Evolutionary conservation across 768 basidiomycete species (phyloP).

Genomic region (Tulasnella calospora): DNA sequence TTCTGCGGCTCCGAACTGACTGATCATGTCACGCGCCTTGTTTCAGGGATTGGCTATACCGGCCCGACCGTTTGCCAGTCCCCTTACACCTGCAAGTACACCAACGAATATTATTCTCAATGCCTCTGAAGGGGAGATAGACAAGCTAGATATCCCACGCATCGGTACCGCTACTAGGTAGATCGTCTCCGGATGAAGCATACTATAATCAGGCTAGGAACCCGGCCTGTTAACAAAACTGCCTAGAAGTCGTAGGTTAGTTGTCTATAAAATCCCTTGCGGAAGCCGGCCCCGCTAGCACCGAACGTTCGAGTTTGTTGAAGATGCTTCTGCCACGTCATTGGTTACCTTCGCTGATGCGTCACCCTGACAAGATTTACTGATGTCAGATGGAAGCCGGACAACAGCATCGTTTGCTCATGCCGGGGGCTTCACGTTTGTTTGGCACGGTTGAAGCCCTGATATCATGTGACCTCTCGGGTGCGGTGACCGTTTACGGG

Average conservation of each 20-base stretch:
- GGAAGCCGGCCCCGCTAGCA: conserved; percentile 78
- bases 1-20: background rate
- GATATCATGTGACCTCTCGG: no score
- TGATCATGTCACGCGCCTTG: background rate
- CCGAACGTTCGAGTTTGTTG: conserved; percentile 83
- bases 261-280: conserved; percentile 32
- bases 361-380: conserved; percentile 46
- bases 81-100: conserved; percentile 24
- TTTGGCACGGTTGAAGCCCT: background rate
- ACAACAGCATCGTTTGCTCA: conserved; percentile 33
- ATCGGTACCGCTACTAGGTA: background rate
- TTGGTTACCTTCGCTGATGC: conserved; percentile 81
- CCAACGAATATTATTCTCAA: conserved; percentile 18
- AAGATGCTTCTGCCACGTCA: conserved; percentile 80
- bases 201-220: background rate
- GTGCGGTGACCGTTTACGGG: no score
- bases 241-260: background rate
- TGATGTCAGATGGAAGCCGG: background rate
- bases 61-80: conserved; percentile 22
- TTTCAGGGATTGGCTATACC: conserved; percentile 19
- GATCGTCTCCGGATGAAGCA: background rate
- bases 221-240: background rate
- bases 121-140: background rate
- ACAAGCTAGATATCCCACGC: background rate
- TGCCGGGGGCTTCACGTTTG: conserved; percentile 44